Conservation (phyloP, 1,284 basidiomycete genomes). For the Cryptococcus wingfieldii region DNA sequence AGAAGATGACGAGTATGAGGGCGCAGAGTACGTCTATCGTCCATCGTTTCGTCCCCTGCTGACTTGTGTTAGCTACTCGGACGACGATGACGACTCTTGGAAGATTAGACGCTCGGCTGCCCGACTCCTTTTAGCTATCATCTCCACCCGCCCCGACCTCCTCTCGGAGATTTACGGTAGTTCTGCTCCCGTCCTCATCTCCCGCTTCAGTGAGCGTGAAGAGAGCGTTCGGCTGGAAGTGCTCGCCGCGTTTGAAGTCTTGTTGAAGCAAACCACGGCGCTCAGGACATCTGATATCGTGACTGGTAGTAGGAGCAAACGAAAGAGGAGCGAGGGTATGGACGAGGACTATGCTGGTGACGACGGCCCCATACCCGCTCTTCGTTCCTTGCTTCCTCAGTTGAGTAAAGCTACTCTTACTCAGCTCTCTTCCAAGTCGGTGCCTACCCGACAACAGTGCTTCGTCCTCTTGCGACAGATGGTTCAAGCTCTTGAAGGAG, state of each 20-base stretch:
- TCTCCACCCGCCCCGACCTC: conserved; percentile 82
- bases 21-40: conserved; percentile 59
- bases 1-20: conserved; percentile 58
- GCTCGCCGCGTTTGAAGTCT: conserved; percentile 74
- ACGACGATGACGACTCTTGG: conserved; percentile 99
- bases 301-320: conserved; percentile 35
- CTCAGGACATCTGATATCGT: conserved; percentile 30
- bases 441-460: conserved; percentile 77
- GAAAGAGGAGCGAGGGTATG: conserved; percentile 69
- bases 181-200: conserved; percentile 80
- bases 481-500: conserved; percentile 75
- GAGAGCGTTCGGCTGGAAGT: conserved; percentile 93
- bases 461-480: conserved; percentile 74
- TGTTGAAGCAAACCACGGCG: conserved; percentile 69
- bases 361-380: conserved; percentile 50
- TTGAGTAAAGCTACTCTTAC: conserved; percentile 76
- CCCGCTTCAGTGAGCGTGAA: conserved; percentile 90
- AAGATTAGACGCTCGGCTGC: conserved; percentile 92
- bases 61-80: conserved; percentile 66
- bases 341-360: conserved; percentile 57
- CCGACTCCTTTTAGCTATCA: conserved; percentile 78
- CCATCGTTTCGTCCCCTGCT: not conserved
- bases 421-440: conserved; percentile 80
- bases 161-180: conserved; percentile 72
- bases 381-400: conserved; percentile 68